Base-by-base conservation (phyloP, 208 protist genomes). In the Leishmania braziliensis region DNA sequence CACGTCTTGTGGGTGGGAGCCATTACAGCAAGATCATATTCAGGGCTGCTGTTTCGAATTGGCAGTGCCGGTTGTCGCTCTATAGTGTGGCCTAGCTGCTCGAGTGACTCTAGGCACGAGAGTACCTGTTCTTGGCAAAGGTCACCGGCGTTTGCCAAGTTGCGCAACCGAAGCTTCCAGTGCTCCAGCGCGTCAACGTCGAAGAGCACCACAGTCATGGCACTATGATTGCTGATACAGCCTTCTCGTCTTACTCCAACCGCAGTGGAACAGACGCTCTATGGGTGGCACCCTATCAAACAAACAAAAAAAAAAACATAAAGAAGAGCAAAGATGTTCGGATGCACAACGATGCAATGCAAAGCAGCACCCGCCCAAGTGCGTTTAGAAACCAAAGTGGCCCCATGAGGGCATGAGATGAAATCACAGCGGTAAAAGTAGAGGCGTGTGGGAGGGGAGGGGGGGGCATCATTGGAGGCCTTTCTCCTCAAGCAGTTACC, bases 171-270 rank as follows among this genome's bases (percentile, higher is more conserved):
- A 23, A 46, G 36, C 56, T 50, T 78, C 75, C 75, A 78, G 8
- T 60, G 12, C 26, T 20, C 29, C 39, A 78, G 58, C 43, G 56
- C 56, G 18, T 29, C 75, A 9, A 9, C 23, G 46, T 78, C 75
- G 23, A 78, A 78, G 20, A 69, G 18, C 16, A 77, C 74, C 50
- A 70, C n/a, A n/a, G 39, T 20, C 75, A 78, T 78, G 9, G 16
- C 3, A 3, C 51, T n/a, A 29, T 1, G 53, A 62, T 43, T n/a
- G 10, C 70, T 54, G 43, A 23, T 18, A 20, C 43, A 18, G 51
- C 36, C 16, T 46, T 73, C 3, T 50, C 9, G 16, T 54, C 26
- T 23, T 18, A 53, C 26, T 0, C 23, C 69, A 29, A 23, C 26
- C 26, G 26, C 58, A 33, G 26, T n/a, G 58, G 26, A 10, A n/a